Evolutionary conservation across 2,329 filamentous ascomycete genomes (phyloP), one percentile per base, ranked within the genome.

Genomic region (Berkeleyomyces basicola): DNA sequence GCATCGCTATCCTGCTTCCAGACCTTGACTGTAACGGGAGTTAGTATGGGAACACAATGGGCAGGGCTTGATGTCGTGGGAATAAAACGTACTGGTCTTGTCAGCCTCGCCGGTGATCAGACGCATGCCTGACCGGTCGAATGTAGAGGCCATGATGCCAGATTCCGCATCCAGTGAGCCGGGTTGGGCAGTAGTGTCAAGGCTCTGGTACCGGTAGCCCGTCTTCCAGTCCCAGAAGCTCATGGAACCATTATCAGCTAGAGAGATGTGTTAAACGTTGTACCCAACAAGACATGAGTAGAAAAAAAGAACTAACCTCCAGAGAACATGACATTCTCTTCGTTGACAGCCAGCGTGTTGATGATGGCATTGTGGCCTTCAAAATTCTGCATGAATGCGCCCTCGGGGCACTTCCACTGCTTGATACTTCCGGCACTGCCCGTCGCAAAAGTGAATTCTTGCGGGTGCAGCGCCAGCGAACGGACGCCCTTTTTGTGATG

Each of bases 221-320:
- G 90, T 88, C 76, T 97, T 97, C 93, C 93, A 99, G 72, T 99
- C 95, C 88, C 91, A 99, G 78, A 99, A 99, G 67, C 84, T 88
- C 78, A 97, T 93, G 43, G 88, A 95, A 47, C 95, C 93, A 69
- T 99, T 96, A 70, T 99, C 93, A 57, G 86, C 75, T 76, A 59
- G 16, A 63, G 9, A 16, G 3, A 42, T 31, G 2, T 59, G 55
- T 58, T 58, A 14, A 37, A 23, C 4, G 11, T 16, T n/a, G 43
- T 5, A 7, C 40, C 31, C 23, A 33, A 4, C 7, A 1, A 36
- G 36, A 57, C 3, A 47, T 2, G 16, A 2, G n/a, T 16, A 37
- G 23, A 10, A 36, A 57, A 58, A 60, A 39, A 51, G 47, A 16
- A 66, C 74, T 66, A 65, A 76, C 75, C 92, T 63, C 93, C 93